Evolutionary conservation across 192 early-diverging fungal species (phyloP), one percentile per base, ranked within the genome.

Genomic region (Coemansia sp.): DNA sequence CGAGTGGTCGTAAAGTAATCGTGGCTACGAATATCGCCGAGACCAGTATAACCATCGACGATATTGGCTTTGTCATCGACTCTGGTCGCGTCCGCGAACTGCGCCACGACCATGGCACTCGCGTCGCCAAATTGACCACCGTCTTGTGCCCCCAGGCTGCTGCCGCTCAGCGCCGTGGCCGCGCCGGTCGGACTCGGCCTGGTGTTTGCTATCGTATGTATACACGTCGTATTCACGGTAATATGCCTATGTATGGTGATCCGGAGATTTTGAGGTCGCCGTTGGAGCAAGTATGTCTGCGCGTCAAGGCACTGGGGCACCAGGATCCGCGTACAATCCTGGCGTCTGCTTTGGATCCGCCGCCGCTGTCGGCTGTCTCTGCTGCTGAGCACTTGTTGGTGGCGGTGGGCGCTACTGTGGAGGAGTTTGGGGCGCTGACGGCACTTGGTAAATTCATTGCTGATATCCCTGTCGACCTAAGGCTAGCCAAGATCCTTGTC

Each of bases 1-100:
- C 62, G 1, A 82, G 86, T 8, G 84, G 80, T 4, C 86, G 97
- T 10, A 97, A 96, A 69, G 89, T 97, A 0, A 85, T 99, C 0
- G 88, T 99, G 2, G 86, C 97, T 0, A 96, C 95, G 11, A 96
- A 96, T 62, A 88, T 95, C 33, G 95, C 95, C 3, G 95, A 97
- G 62, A 80, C 77, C 26, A 74, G 77, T n/a, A 84, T 82, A 58
- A 78, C 73, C n/a, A 88, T 88, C 44, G 91, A 94, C 32, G 91
- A 90, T 44, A 78, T 92, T 16, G 87, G 88, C 6, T 89, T 88
- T 77, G 91, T 92, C 0, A 80, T 92, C 38, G 91, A 92, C 64
- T 80, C 86, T 1, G 91, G 91, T 0, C 80, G 90, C 7, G 89
- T 91, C 28, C 89, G 90, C 61, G 89, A 89, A 62, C 75, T 85